Percentiles rank a stretch among this genome's conserved stretches.
Evolutionary conservation across 2,329 filamentous ascomycete species (phyloP).

Genomic region (Penicillium sp.): DNA sequence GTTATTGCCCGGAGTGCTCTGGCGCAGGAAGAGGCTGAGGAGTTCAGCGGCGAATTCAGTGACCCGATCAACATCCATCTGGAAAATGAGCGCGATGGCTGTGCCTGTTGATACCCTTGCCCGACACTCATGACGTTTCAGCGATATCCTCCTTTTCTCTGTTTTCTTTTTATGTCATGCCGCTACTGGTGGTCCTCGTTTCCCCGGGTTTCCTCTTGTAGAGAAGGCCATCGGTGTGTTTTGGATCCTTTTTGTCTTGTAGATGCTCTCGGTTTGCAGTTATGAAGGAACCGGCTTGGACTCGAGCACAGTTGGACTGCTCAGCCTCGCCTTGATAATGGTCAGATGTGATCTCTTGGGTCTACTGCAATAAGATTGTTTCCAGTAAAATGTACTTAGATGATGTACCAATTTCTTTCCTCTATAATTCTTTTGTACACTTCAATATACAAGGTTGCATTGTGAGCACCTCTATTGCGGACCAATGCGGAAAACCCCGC

Average conservation of each 20-base stretch:
- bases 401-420: not conserved
- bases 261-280: conserved; percentile 8
- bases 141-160: conserved; percentile 18
- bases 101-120: conserved; percentile 66
- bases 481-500: not conserved
- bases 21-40: conserved; percentile 93
- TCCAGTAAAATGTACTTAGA: not conserved
- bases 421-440: not conserved
- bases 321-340: not conserved
- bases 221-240: conserved; percentile 13
- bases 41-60: conserved; percentile 95
- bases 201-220: conserved; percentile 8
- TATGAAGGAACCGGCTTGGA: not conserved
- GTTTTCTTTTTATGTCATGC: conserved; percentile 15
- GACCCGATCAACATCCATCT: conserved; percentile 98
- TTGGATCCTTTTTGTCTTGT: conserved; percentile 7
- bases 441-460: not conserved
- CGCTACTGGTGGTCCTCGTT: conserved; percentile 9
- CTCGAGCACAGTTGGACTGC: not conserved
- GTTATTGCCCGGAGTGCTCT: conserved; percentile 95
- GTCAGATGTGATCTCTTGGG: not conserved
- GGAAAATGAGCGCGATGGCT: conserved; percentile 87
- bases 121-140: conserved; percentile 26
- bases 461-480: not conserved
- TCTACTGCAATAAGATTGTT: not conserved